Conservation (phyloP, 805 yeast genomes). For the Ogataea ganodermae region DNA sequence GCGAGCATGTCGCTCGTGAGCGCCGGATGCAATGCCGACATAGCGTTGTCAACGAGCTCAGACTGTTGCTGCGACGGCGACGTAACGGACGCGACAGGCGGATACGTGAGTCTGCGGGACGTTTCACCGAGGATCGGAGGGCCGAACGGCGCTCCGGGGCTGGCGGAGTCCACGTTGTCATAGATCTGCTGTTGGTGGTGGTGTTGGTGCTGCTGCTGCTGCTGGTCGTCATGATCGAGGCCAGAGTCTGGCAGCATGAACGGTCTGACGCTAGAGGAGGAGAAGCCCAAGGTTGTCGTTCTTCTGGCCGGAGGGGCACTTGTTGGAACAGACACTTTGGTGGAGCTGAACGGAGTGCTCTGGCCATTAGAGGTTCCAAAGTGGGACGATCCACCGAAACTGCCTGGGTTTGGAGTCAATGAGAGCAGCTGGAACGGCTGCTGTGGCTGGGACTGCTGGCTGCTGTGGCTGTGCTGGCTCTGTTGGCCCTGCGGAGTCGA, state of each 20-base stretch:
- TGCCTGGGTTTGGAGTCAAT: slow-evolving; percentile 26
- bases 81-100: slow-evolving; percentile 21
- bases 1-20: slow-evolving; percentile 30
- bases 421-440: slow-evolving; percentile 21
- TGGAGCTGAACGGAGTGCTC: slow-evolving; percentile 27
- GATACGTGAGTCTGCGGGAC: slow-evolving; percentile 43
- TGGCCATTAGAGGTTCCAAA: slow-evolving; percentile 14
- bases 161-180: not conserved
- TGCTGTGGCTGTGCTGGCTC: slow-evolving; percentile 5
- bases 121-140: slow-evolving; percentile 38
- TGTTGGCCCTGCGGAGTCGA: slow-evolving; percentile 22
- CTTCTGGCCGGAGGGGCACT: slow-evolving; percentile 30
- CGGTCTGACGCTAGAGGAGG: slow-evolving; percentile 19
- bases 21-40: slow-evolving; percentile 30
- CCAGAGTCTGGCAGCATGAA: slow-evolving; percentile 26
- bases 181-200: not conserved
- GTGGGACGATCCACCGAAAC: slow-evolving; percentile 19
- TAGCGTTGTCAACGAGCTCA: slow-evolving; percentile 14
- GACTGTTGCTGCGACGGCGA: slow-evolving; percentile 12
- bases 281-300: slow-evolving; percentile 22
- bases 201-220: not conserved
- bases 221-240: slow-evolving; percentile 12
- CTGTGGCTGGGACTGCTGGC: not conserved
- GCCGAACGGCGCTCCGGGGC: slow-evolving; percentile 17
- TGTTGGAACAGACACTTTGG: slow-evolving; percentile 19